These are phyloP conservation scores for Cadophora gregata DNA, from an alignment of 2,329 filamentous ascomycete genomes.

Conservation along the genomic window DNA sequence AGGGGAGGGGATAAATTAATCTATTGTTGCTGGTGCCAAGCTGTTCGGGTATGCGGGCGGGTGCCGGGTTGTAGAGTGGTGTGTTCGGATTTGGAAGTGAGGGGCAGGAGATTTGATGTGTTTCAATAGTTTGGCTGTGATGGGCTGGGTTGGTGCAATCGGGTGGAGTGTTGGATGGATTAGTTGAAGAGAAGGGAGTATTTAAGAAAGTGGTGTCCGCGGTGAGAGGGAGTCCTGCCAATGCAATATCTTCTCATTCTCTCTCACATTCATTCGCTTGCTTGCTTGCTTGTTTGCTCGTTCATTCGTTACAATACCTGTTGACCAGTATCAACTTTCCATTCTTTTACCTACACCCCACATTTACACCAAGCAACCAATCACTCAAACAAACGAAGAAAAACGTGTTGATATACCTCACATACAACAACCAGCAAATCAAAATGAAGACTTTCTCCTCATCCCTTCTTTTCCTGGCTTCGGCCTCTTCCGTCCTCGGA, in stretches of 20 bases:
- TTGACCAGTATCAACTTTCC: constrained; percentile 12
- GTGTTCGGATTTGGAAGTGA: too few species aligned
- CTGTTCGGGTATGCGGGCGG: too few species aligned
- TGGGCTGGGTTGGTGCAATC: too few species aligned
- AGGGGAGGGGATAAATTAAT: too few species aligned
- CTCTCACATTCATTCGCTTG: constrained; percentile 3
- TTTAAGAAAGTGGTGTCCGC: background rate
- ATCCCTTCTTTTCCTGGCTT: constrained; percentile 30
- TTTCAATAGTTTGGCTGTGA: background rate
- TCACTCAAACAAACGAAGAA: background rate
- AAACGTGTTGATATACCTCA: background rate
- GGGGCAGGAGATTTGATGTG: background rate
- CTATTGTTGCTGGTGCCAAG: too few species aligned
- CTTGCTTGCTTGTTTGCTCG: background rate
- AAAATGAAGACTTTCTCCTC: constrained; percentile 32
- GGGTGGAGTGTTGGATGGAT: too few species aligned
- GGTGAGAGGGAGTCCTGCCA: background rate
- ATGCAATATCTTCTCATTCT: constrained; percentile 1
- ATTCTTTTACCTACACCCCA: background rate
- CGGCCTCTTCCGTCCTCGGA: constrained; percentile 48
- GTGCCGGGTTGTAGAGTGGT: too few species aligned
- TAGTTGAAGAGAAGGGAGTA: background rate
- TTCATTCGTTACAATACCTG: constrained; percentile 2
- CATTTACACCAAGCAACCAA: background rate
- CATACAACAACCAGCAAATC: background rate